Percentiles rank a stretch among this genome's conserved stretches.
Evolutionary conservation across 2,329 filamentous ascomycete species (phyloP).

Genomic region (Elsinoe australis): DNA sequence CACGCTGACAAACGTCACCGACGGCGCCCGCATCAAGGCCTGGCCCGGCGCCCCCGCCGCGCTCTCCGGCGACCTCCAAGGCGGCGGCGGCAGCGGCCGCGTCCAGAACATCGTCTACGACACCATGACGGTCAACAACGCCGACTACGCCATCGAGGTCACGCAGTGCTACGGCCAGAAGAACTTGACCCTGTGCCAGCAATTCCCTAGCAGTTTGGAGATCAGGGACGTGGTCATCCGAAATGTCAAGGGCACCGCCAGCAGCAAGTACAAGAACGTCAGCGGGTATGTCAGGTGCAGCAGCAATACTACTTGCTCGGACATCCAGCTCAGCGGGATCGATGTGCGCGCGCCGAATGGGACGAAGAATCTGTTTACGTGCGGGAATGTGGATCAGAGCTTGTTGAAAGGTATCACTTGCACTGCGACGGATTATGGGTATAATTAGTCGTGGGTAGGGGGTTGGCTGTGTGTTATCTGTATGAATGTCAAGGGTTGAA

Average conservation of each 20-base stretch:
- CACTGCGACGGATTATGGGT: constrained; percentile 20
- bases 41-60: constrained; percentile 55
- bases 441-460: too few relatives aligned
- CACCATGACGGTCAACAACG: constrained; percentile 51
- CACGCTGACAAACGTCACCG: constrained; percentile 38
- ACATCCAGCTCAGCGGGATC: constrained; percentile 39
- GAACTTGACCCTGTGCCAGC: constrained; percentile 54
- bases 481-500: too few relatives aligned
- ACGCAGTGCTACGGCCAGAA: constrained; percentile 60
- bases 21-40: constrained; percentile 66
- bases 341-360: constrained; percentile 25
- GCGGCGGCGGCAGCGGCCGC: constrained; percentile 55
- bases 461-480: too few relatives aligned
- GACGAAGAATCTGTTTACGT: constrained; percentile 26
- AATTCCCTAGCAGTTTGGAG: constrained; percentile 49
- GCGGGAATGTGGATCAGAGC: constrained; percentile 27
- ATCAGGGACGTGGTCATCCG: constrained; percentile 51
- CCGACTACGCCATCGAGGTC: constrained; percentile 58
- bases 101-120: constrained; percentile 63
- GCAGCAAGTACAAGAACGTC: constrained; percentile 36
- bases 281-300: constrained; percentile 41
- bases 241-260: constrained; percentile 50
- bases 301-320: constrained; percentile 39
- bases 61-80: constrained; percentile 54
- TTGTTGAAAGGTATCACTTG: constrained; percentile 28